Conservation (phyloP, 108 stramenopile species). For the Skeletonema costatum region DNA sequence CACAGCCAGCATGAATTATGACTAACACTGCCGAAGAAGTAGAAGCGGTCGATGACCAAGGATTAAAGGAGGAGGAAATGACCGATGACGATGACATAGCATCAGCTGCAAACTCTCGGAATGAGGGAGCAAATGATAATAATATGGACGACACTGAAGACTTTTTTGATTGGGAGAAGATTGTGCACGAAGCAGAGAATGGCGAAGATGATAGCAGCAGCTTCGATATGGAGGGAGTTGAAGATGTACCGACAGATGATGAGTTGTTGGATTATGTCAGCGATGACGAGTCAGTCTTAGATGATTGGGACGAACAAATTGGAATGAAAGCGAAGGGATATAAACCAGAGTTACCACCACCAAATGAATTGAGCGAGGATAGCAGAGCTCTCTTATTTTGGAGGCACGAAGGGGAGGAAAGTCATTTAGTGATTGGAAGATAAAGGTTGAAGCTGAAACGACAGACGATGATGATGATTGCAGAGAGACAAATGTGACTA, state of each 20-base stretch:
- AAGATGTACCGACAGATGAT: neutral
- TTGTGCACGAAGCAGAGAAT: too few species aligned
- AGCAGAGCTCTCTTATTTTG: conserved; percentile 23
- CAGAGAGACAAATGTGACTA: neutral
- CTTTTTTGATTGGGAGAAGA: too few species aligned
- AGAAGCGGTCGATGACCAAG: too few species aligned
- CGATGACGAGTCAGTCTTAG: neutral
- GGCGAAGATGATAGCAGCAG: too few species aligned
- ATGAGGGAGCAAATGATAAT: too few species aligned
- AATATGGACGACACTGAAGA: too few species aligned
- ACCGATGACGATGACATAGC: too few species aligned
- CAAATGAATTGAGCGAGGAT: neutral
- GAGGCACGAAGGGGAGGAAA: conserved; percentile 29
- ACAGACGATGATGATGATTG: neutral
- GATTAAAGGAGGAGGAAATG: too few species aligned
- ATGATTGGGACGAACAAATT: neutral
- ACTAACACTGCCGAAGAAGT: too few species aligned
- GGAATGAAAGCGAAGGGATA: neutral
- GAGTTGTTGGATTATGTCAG: neutral
- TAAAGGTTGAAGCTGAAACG: conserved; percentile 19
- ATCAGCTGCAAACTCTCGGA: too few species aligned
- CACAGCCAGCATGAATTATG: too few species aligned
- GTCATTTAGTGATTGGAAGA: conserved; percentile 46
- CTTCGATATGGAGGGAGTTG: neutral
- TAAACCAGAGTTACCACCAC: neutral